Evolutionary conservation across 495 filamentous ascomycete species (phyloP).

Genomic region (Penicillium steckii): DNA sequence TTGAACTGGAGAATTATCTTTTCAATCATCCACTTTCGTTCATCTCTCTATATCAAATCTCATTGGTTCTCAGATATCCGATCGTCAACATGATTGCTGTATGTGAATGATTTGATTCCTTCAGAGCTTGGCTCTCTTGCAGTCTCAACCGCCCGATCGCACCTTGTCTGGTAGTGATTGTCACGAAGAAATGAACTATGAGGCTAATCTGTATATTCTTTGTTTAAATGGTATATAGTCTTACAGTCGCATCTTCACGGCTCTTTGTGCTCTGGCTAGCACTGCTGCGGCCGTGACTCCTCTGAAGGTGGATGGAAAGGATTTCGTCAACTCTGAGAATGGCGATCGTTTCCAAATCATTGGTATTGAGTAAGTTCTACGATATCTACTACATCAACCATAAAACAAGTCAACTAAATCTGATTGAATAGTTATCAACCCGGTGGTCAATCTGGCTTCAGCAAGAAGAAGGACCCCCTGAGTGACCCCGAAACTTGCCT

Average conservation of each 20-base stretch:
- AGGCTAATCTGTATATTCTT: background rate
- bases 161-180: background rate
- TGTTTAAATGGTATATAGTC: slow-evolving; percentile 5
- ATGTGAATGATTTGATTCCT: slow-evolving; percentile 6
- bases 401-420: too few relatives aligned
- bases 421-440: slow-evolving; percentile 70
- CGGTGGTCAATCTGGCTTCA: slow-evolving; percentile 80
- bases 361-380: slow-evolving; percentile 78
- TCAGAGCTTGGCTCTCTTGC: background rate
- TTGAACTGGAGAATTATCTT: too few relatives aligned
- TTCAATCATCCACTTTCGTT: background rate
- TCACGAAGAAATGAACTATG: background rate
- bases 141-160: background rate
- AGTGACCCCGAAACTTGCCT: slow-evolving; percentile 73
- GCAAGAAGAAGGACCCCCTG: slow-evolving; percentile 68
- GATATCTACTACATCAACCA: too few relatives aligned
- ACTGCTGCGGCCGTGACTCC: slow-evolving; percentile 67
- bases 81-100: slow-evolving; percentile 24
- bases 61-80: background rate
- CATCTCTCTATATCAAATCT: background rate
- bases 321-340: slow-evolving; percentile 81
- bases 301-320: slow-evolving; percentile 68
- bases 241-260: slow-evolving; percentile 35
- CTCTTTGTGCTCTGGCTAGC: slow-evolving; percentile 42
- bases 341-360: slow-evolving; percentile 84